Evolutionary conservation across 495 filamentous ascomycete genomes (phyloP).

Genomic region (Lasiosphaeria ovina): DNA sequence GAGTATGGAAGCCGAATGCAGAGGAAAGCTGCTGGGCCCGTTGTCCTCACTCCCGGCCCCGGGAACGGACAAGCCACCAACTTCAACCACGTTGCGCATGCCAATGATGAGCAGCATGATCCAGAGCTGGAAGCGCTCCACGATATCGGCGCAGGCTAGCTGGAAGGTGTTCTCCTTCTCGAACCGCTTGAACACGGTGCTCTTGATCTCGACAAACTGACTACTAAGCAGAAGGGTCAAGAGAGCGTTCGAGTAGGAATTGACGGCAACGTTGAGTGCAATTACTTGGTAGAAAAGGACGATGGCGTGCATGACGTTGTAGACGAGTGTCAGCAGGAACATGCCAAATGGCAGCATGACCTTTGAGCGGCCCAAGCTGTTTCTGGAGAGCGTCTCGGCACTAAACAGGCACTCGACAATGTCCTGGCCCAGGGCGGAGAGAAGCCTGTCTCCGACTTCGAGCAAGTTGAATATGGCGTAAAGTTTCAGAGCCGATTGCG

Average conservation of each 20-base stretch:
- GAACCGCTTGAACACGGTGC: slow-evolving; percentile 94
- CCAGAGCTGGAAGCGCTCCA: slow-evolving; percentile 97
- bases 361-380: slow-evolving; percentile 85
- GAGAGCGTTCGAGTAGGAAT: slow-evolving; percentile 95
- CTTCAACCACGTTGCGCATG: slow-evolving; percentile 90
- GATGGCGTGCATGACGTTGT: slow-evolving; percentile 83
- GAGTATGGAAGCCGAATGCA: slow-evolving; percentile 61
- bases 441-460: slow-evolving; percentile 81
- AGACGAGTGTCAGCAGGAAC: slow-evolving; percentile 81
- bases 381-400: slow-evolving; percentile 82
- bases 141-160: slow-evolving; percentile 91
- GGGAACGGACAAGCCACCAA: slow-evolving; percentile 63
- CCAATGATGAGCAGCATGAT: slow-evolving; percentile 95
- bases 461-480: slow-evolving; percentile 98
- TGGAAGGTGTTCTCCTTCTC: slow-evolving; percentile 98
- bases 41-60: slow-evolving; percentile 47
- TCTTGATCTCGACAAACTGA: slow-evolving; percentile 98
- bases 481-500: slow-evolving; percentile 94
- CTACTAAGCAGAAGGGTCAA: slow-evolving; percentile 89
- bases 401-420: slow-evolving; percentile 95
- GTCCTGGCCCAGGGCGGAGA: slow-evolving; percentile 91
- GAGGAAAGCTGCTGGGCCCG: slow-evolving; percentile 42
- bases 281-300: slow-evolving; percentile 96
- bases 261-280: slow-evolving; percentile 95
- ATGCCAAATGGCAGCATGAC: slow-evolving; percentile 87